Conservation (phyloP, 2,329 filamentous ascomycete genomes). For the Colletotrichum sp. region DNA sequence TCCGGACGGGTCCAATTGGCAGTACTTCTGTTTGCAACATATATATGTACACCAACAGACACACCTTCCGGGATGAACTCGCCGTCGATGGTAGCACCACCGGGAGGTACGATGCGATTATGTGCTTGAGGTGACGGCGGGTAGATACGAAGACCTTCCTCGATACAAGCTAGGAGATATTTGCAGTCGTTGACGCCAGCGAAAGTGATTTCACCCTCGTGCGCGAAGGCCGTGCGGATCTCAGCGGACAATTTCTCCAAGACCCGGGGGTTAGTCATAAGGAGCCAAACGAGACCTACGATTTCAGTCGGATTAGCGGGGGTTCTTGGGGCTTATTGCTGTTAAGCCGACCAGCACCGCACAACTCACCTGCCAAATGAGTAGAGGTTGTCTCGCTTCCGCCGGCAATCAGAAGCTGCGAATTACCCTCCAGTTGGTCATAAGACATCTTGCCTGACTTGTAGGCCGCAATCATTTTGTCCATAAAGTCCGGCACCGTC, state of each 20-base stretch:
- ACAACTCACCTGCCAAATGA: conserved; percentile 30
- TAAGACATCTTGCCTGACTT: background rate
- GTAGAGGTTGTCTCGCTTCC: conserved; percentile 38
- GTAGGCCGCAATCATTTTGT: background rate
- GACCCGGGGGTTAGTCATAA: conserved; percentile 31
- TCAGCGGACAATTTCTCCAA: conserved; percentile 38
- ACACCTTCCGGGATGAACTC: conserved; percentile 33
- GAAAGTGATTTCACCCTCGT: conserved; percentile 16
- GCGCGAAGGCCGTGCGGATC: background rate
- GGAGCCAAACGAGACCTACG: conserved; percentile 25
- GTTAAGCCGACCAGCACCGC: background rate
- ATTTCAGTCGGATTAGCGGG: background rate
- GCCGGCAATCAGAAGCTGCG: conserved; percentile 27
- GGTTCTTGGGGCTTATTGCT: no score
- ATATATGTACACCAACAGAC: conserved; percentile 32
- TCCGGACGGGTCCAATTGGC: conserved; percentile 46
- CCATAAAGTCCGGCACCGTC: background rate
- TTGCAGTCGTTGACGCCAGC: conserved; percentile 10
- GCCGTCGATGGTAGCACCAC: conserved; percentile 19
- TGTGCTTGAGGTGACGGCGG: conserved; percentile 21
- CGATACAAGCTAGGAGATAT: conserved; percentile 29
- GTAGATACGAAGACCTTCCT: conserved; percentile 27
- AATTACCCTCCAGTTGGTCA: conserved; percentile 10
- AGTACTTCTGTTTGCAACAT: background rate
- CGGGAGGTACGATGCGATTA: background rate